A percentile compares a stretch with the other conserved stretches of the same genome.
These are phyloP conservation scores for Chrysanthemum seticuspe DNA, from an alignment of 129 eudicot species.

Conservation along the genomic window DNA sequence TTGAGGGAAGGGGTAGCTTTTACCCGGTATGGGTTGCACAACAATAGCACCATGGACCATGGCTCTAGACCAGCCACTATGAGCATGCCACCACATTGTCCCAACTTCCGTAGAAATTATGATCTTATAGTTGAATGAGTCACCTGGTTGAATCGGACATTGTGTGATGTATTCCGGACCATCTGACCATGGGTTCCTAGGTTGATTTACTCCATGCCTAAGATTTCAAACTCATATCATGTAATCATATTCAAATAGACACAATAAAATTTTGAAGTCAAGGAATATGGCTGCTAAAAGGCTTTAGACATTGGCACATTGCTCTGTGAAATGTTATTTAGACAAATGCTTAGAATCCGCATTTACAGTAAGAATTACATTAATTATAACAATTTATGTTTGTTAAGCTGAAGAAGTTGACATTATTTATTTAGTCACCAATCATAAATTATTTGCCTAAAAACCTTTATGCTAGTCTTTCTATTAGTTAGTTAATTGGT, in stretches of 20 bases:
- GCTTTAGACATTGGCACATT: too few species aligned
- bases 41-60: constrained; percentile 66
- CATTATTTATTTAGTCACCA: too few species aligned
- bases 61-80: constrained; percentile 74
- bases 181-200: constrained; percentile 73
- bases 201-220: constrained; percentile 79
- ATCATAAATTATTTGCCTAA: too few species aligned
- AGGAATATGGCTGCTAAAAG: too few species aligned
- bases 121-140: constrained; percentile 41
- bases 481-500: too few species aligned
- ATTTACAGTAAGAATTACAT: too few species aligned
- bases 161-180: constrained; percentile 74
- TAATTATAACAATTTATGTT: too few species aligned
- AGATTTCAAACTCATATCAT: neutral
- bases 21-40: constrained; percentile 38
- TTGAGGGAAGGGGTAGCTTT: constrained; percentile 46
- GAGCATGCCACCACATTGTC: constrained; percentile 76
- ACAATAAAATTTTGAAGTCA: too few species aligned
- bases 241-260: too few species aligned
- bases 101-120: constrained; percentile 64
- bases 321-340: too few species aligned
- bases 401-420: too few species aligned
- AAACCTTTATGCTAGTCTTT: too few species aligned
- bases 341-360: neutral
- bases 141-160: constrained; percentile 66